Evolutionary conservation across 2,329 filamentous ascomycete genomes (phyloP).

Genomic region (Aureobasidium sp.): DNA sequence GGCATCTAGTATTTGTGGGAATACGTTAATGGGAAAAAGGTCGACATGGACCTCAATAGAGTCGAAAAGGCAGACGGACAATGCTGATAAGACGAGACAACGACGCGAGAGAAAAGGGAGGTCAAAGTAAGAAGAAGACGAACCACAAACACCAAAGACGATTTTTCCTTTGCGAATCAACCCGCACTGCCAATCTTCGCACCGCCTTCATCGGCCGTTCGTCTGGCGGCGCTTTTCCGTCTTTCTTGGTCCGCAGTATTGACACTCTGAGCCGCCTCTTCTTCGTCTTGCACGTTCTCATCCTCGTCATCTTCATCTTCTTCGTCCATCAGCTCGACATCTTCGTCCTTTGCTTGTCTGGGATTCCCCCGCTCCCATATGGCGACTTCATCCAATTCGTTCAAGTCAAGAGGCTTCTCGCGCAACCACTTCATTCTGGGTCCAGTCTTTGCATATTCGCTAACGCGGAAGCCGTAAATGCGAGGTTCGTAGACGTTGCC

Average conservation of each 20-base stretch:
- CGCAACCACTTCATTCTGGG: constrained; percentile 97
- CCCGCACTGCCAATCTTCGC: constrained; percentile 8
- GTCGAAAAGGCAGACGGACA: no score
- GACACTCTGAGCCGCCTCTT: constrained; percentile 5
- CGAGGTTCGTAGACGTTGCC: constrained; percentile 86
- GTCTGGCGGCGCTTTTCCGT: constrained; percentile 1
- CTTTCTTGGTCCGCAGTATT: neutral
- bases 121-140: no score
- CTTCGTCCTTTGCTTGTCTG: constrained; percentile 29
- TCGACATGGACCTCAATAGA: no score
- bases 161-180: neutral
- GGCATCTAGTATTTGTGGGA: no score
- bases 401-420: constrained; percentile 71
- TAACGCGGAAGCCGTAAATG: constrained; percentile 95
- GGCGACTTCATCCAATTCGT: constrained; percentile 69
- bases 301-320: constrained; percentile 19
- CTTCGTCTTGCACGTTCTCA: constrained; percentile 18
- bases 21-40: no score
- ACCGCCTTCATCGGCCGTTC: constrained; percentile 8
- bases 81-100: no score
- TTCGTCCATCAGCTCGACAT: constrained; percentile 17
- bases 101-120: no score
- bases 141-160: neutral
- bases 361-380: constrained; percentile 35
- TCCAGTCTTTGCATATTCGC: constrained; percentile 79